Evolutionary conservation across 2,329 filamentous ascomycete species (phyloP).

Genomic region (Aureobasidium mangrovei): DNA sequence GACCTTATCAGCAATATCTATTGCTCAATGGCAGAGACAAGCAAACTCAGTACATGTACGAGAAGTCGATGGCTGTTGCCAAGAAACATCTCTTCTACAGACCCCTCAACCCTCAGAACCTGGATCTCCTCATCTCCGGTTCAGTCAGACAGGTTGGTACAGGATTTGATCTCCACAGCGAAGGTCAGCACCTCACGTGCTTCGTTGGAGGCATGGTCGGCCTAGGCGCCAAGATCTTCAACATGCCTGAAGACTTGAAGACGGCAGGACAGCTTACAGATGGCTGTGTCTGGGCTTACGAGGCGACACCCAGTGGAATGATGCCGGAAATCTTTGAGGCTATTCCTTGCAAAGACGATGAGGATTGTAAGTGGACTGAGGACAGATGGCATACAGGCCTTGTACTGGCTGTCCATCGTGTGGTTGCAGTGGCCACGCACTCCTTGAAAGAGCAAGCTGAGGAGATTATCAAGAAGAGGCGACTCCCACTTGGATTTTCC

Average conservation of each 20-base stretch:
- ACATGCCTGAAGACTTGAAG: constrained; percentile 44
- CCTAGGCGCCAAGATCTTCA: constrained; percentile 55
- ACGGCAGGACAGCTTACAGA: constrained; percentile 51
- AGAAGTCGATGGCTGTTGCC: constrained; percentile 38
- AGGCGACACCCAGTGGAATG: constrained; percentile 47
- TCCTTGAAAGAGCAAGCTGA: constrained; percentile 17
- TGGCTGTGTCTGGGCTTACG: constrained; percentile 56
- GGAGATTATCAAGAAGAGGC: constrained; percentile 33
- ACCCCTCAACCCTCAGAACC: constrained; percentile 35
- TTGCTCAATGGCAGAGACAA: constrained; percentile 23
- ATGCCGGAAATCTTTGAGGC: constrained; percentile 53
- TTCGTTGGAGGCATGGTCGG: constrained; percentile 64
- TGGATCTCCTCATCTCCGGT: constrained; percentile 43
- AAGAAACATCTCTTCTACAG: constrained; percentile 39
- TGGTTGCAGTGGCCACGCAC: constrained; percentile 17
- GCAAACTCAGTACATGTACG: constrained; percentile 40
- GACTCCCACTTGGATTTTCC: constrained; percentile 48
- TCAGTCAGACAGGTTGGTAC: constrained; percentile 28
- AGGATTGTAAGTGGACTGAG: constrained; percentile 36
- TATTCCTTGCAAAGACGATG: constrained; percentile 33
- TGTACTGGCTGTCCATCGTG: constrained; percentile 28
- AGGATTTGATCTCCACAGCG: constrained; percentile 25
- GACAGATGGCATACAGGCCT: constrained; percentile 35
- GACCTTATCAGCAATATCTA: constrained; percentile 16
- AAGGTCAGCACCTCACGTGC: constrained; percentile 56